Conservation (phyloP, 495 filamentous ascomycete genomes). For the Friedmanniomyces simplex region DNA sequence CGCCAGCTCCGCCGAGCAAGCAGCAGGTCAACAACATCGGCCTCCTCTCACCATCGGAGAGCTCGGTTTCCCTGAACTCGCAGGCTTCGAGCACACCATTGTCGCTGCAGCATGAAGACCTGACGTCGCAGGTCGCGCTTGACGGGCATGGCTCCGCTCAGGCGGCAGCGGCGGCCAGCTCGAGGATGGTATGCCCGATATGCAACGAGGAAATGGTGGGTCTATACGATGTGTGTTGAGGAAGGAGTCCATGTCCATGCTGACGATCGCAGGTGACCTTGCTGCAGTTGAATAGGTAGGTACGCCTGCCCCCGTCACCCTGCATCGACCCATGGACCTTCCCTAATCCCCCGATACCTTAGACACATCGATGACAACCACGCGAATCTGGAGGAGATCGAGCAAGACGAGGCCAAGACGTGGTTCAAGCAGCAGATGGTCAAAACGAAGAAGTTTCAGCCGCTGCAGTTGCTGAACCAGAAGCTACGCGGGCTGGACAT, state of each 20-base stretch:
- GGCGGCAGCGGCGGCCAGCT: conserved; percentile 44
- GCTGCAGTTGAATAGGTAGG: conserved; percentile 78
- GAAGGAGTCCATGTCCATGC: conserved; percentile 11
- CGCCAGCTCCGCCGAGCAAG: conserved; percentile 47
- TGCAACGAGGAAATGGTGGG: conserved; percentile 92
- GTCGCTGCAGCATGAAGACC: conserved; percentile 47
- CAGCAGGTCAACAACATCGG: conserved; percentile 24
- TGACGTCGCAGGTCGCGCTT: conserved; percentile 48
- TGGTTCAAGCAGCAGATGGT: conserved; percentile 97
- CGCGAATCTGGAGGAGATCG: conserved; percentile 82
- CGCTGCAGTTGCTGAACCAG: conserved; percentile 81
- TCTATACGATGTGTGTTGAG: background rate
- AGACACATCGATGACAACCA: conserved; percentile 92
- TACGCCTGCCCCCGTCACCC: background rate
- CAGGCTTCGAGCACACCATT: conserved; percentile 51
- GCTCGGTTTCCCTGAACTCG: conserved; percentile 47
- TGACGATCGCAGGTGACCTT: conserved; percentile 59
- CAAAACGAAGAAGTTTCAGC: conserved; percentile 93
- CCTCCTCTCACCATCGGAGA: conserved; percentile 39
- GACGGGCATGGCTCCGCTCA: conserved; percentile 43
- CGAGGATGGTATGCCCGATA: conserved; percentile 79
- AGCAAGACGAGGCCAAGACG: conserved; percentile 93
- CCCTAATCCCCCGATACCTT: conserved; percentile 22
- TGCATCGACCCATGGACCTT: background rate
- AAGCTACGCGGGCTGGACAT: conserved; percentile 95